phyloP scores from a whole-genome alignment of 805 yeast genomes.

The Candida methanosorbosa region DNA sequence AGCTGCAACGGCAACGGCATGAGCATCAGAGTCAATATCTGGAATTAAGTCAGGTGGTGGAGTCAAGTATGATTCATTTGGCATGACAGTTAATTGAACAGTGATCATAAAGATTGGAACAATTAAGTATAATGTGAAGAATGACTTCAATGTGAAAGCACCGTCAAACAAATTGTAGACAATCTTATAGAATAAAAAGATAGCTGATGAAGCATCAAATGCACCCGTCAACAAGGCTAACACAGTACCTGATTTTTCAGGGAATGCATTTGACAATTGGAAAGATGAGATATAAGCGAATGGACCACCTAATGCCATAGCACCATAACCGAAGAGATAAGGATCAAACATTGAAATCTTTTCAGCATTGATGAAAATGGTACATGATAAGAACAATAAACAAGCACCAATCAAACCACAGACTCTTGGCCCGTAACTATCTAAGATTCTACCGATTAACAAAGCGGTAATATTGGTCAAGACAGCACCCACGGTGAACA shows the following conservation, averaged over 20 bases:
- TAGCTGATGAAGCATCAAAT: slow-evolving; percentile 49
- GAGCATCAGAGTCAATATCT: slow-evolving; percentile 19
- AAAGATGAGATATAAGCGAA: slow-evolving; percentile 47
- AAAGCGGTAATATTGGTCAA: slow-evolving; percentile 47
- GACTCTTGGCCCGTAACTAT: slow-evolving; percentile 40
- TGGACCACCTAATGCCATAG: slow-evolving; percentile 52
- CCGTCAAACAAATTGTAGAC: slow-evolving; percentile 26
- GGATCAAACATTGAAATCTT: slow-evolving; percentile 33
- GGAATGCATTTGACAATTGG: slow-evolving; percentile 50
- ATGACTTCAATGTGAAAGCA: slow-evolving; percentile 30
- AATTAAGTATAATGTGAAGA: slow-evolving; percentile 37
- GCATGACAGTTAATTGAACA: slow-evolving; percentile 40
- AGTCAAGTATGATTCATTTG: slow-evolving; percentile 39
- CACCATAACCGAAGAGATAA: slow-evolving; percentile 40
- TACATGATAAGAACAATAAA: slow-evolving; percentile 36
- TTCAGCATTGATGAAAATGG: slow-evolving; percentile 34
- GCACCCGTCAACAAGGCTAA: slow-evolving; percentile 51
- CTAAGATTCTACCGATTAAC: slow-evolving; percentile 40
- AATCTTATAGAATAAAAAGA: slow-evolving; percentile 39
- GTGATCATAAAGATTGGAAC: slow-evolving; percentile 42
- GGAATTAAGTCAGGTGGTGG: slow-evolving; percentile 26
- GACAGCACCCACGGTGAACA: slow-evolving; percentile 52
- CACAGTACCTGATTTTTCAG: slow-evolving; percentile 41
- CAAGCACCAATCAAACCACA: slow-evolving; percentile 46
- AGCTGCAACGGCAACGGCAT: slow-evolving; percentile 17